A percentile compares a stretch with the other conserved stretches of the same genome.
Conservation (phyloP, 164 flowering plant genomes). For the Chimonanthus praecox region DNA sequence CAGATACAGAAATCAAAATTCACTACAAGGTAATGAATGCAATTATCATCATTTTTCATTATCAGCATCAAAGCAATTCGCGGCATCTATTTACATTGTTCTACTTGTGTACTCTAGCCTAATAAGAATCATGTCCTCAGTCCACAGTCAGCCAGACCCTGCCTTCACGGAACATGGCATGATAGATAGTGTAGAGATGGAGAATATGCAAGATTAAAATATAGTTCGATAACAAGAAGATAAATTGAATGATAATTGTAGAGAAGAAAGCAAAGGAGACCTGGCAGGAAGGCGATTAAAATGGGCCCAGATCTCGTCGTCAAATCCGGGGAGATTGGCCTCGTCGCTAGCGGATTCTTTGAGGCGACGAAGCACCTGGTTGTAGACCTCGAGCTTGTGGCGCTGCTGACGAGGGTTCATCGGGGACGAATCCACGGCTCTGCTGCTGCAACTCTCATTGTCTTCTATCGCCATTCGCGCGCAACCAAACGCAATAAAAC, state of each 20-base stretch:
- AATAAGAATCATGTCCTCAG: no score
- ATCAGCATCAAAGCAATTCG: no score
- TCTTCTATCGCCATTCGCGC: slow-evolving; percentile 61
- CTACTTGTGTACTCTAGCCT: neutral
- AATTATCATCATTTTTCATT: no score
- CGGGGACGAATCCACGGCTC: slow-evolving; percentile 45
- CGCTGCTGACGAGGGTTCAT: slow-evolving; percentile 38
- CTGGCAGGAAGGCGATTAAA: slow-evolving; percentile 67
- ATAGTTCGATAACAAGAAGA: no score
- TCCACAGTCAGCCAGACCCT: neutral
- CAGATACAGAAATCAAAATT: no score
- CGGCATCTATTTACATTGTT: no score
- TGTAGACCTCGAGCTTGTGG: slow-evolving; percentile 55
- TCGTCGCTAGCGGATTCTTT: slow-evolving; percentile 38
- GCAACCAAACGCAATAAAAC: neutral
- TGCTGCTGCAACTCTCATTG: slow-evolving; percentile 77
- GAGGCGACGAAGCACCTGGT: slow-evolving; percentile 70
- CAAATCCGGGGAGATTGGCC: slow-evolving; percentile 45
- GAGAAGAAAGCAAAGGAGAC: slow-evolving; percentile 21
- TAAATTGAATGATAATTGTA: neutral
- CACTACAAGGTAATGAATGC: no score
- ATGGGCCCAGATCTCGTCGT: slow-evolving; percentile 78
- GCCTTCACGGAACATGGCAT: no score
- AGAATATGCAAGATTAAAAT: no score
- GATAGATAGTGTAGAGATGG: no score